phyloP scores from a whole-genome alignment of 2,329 filamentous ascomycete species.

The Penicillium vulpinum region DNA sequence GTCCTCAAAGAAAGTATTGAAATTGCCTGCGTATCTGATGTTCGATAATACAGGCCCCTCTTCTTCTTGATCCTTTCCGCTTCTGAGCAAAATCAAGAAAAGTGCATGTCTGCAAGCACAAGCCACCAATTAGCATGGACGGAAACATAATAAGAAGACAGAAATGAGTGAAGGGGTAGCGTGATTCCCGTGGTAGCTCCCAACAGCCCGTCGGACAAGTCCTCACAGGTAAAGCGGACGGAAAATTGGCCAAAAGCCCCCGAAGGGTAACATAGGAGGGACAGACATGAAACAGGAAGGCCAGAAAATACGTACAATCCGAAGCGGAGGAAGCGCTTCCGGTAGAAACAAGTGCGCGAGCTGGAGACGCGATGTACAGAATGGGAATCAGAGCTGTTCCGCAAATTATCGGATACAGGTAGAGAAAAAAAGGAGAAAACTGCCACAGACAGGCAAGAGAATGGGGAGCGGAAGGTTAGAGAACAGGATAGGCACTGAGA shows the following conservation, averaged over 20 bases:
- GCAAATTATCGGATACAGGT: background rate
- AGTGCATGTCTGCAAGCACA: constrained; percentile 47
- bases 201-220: background rate
- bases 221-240: constrained; percentile 3
- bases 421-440: background rate
- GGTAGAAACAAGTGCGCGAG: constrained; percentile 14
- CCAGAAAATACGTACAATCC: constrained; percentile 44
- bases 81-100: constrained; percentile 37
- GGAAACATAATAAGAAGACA: constrained; percentile 10
- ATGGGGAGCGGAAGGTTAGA: background rate
- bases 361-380: constrained; percentile 19
- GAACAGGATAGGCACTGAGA: background rate
- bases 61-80: constrained; percentile 25
- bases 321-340: constrained; percentile 26
- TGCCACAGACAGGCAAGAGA: constrained; percentile 4
- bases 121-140: constrained; percentile 41
- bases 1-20: constrained; percentile 33
- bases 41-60: constrained; percentile 40
- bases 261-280: constrained; percentile 10
- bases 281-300: constrained; percentile 12
- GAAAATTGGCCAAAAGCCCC: constrained; percentile 11
- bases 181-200: background rate
- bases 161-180: background rate
- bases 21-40: constrained; percentile 38
- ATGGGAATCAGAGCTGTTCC: background rate